These are phyloP conservation scores for Fagopyrum homotropicum DNA, from an alignment of 148 eudicot genomes.

Conservation along the genomic window DNA sequence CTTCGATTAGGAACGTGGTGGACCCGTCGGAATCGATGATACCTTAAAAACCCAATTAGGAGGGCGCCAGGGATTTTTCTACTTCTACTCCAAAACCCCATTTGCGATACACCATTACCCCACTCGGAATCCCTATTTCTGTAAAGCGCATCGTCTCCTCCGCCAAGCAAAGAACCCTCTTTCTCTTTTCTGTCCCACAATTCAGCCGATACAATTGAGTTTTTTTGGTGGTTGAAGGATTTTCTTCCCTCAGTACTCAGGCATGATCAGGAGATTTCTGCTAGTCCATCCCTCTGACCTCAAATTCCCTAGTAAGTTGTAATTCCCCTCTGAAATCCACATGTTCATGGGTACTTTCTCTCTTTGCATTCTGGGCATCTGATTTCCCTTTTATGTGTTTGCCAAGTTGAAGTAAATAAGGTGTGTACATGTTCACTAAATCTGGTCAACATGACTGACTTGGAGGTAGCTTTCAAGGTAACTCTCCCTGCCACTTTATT, in stretches of 20 bases:
- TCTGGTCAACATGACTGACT: not conserved
- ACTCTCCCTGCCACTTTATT: not conserved
- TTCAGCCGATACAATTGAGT: not conserved
- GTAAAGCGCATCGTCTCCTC: not conserved
- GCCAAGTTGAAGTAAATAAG: constrained; percentile 4
- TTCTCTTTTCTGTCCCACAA: not conserved
- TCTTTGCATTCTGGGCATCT: not conserved
- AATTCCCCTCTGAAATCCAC: not conserved
- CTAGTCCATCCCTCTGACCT: constrained; percentile 6
- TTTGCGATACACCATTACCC: not conserved
- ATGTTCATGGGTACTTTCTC: not conserved
- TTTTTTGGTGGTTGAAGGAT: not conserved
- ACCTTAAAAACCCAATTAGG: not conserved
- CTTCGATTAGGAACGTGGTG: too few species aligned
- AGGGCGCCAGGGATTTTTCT: not conserved
- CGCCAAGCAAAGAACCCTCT: not conserved
- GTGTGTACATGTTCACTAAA: not conserved
- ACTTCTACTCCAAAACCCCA: not conserved
- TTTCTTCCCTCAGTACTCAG: not conserved
- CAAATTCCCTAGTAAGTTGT: constrained; percentile 4
- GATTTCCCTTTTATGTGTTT: not conserved
- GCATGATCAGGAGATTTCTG: constrained; percentile 5
- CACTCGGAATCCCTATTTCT: not conserved
- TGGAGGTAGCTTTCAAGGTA: constrained; percentile 6
- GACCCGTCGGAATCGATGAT: too few species aligned